Conservation (phyloP, 257 asterid species). For the Rubia yunnanensis region DNA sequence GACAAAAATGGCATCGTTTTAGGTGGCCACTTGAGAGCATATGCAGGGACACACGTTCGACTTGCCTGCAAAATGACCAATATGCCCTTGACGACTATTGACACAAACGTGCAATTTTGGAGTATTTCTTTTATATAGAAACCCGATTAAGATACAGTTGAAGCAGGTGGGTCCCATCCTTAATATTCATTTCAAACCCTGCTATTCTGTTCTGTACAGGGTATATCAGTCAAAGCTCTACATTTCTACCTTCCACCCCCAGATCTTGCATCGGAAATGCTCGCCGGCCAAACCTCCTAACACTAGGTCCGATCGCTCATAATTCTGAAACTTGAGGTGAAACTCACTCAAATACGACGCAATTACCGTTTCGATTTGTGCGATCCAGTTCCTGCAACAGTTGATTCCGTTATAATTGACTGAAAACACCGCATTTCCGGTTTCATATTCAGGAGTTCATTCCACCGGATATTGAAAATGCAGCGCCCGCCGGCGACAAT, state of each 20-base stretch:
- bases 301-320: slow-evolving; percentile 13
- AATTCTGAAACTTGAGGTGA: not conserved
- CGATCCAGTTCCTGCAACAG: not conserved
- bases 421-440: not conserved
- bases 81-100: too few species aligned
- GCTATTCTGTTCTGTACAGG: not conserved
- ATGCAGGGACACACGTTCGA: too few species aligned
- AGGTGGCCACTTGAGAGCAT: too few species aligned
- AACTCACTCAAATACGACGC: not conserved
- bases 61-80: too few species aligned
- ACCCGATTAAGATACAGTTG: not conserved
- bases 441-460: slow-evolving; percentile 3
- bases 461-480: slow-evolving; percentile 30
- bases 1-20: too few species aligned
- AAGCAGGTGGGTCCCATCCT: not conserved
- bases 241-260: not conserved
- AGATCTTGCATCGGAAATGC: slow-evolving; percentile 18
- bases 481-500: slow-evolving; percentile 64
- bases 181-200: not conserved
- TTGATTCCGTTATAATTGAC: not conserved
- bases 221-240: not conserved
- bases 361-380: slow-evolving; percentile 6
- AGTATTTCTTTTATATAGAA: too few species aligned
- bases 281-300: not conserved
- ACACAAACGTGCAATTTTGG: too few species aligned